These are phyloP conservation scores for Umbellularia californica DNA, from an alignment of 164 flowering plant genomes.

Conservation along the genomic window DNA sequence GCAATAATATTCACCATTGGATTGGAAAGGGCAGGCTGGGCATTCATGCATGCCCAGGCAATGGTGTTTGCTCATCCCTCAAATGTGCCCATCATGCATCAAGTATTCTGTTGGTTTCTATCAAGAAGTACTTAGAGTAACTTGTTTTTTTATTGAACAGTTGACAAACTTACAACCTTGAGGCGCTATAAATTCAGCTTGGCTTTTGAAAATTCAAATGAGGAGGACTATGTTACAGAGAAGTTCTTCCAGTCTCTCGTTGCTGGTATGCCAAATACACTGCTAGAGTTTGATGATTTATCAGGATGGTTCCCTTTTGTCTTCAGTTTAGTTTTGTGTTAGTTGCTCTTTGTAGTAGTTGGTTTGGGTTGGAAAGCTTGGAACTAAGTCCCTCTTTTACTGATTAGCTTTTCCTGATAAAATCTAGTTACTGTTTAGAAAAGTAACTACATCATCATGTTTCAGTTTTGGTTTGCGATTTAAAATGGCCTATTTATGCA, in stretches of 20 bases:
- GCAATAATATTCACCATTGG: neutral
- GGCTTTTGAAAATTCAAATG: conserved; percentile 98
- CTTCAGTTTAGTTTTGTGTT: too few species aligned
- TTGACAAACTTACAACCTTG: conserved; percentile 83
- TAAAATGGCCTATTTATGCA: neutral
- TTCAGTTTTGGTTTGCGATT: neutral
- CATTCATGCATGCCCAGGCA: neutral
- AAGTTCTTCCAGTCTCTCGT: conserved; percentile 98
- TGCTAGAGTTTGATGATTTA: neutral
- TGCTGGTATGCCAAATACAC: conserved; percentile 54
- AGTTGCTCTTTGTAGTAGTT: too few species aligned
- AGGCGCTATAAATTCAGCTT: conserved; percentile 89
- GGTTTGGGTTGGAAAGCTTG: too few species aligned
- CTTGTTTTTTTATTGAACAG: conserved; percentile 33
- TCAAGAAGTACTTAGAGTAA: neutral
- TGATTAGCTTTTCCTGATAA: too few species aligned
- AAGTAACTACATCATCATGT: neutral
- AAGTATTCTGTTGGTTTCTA: neutral
- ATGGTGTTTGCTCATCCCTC: neutral
- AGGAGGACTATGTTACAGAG: conserved; percentile 99
- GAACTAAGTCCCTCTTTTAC: too few species aligned
- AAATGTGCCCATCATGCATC: neutral
- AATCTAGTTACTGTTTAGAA: neutral
- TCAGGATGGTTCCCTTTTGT: too few species aligned
- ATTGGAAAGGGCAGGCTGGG: neutral